Evolutionary conservation across 176 grass and related monocot species (phyloP).

Genomic region (Hyparrhenia diplandra): DNA sequence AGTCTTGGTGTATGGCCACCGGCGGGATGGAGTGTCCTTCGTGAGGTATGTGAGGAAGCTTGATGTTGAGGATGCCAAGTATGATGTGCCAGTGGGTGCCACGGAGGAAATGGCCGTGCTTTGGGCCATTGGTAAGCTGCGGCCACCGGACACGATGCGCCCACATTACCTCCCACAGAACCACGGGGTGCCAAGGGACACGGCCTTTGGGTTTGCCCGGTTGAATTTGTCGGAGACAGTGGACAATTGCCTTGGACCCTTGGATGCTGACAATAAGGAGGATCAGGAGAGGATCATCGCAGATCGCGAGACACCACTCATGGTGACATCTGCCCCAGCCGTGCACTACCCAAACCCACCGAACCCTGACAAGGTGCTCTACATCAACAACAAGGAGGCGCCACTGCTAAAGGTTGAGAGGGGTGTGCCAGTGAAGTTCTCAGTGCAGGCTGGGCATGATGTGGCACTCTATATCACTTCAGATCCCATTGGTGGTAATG

Average conservation of each 20-base stretch:
- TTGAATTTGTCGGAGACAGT: constrained; percentile 62
- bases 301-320: constrained; percentile 60
- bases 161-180: constrained; percentile 86
- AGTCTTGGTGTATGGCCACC: constrained; percentile 70
- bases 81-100: constrained; percentile 61
- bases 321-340: constrained; percentile 75
- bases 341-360: constrained; percentile 90
- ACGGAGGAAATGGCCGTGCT: constrained; percentile 66
- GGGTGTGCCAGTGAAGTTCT: constrained; percentile 88
- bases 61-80: constrained; percentile 57
- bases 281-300: constrained; percentile 87
- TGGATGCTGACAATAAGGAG: constrained; percentile 89
- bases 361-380: constrained; percentile 79
- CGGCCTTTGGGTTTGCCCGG: constrained; percentile 46
- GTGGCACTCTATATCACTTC: constrained; percentile 87
- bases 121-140: constrained; percentile 79
- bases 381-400: constrained; percentile 96
- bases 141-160: constrained; percentile 69
- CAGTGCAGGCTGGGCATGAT: constrained; percentile 86
- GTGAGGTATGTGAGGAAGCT: constrained; percentile 70
- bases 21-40: constrained; percentile 85
- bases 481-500: constrained; percentile 87
- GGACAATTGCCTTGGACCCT: constrained; percentile 63
- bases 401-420: constrained; percentile 88
- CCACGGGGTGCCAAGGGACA: constrained; percentile 53